Percentiles rank a stretch among this genome's conserved stretches.
phyloP scores from a whole-genome alignment of 306 rosid genomes.

The Abrus pulchellus region DNA sequence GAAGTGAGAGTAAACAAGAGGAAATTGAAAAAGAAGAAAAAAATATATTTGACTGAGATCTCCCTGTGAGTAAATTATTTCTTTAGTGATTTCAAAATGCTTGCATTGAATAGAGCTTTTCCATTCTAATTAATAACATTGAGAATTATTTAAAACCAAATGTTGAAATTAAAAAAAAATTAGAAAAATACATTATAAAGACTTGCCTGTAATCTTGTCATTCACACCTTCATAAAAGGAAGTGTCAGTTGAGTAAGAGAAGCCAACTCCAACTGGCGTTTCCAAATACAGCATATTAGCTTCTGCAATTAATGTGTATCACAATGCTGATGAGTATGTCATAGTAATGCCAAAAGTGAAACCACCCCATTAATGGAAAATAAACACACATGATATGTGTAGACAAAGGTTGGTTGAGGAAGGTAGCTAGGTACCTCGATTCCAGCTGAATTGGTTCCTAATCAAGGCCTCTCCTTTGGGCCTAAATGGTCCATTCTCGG shows the following conservation, averaged over 20 bases:
- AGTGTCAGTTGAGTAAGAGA: constrained; percentile 63
- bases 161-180: constrained; percentile 10
- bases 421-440: constrained; percentile 56
- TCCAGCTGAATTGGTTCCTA: constrained; percentile 81
- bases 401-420: not conserved
- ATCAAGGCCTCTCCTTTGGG: constrained; percentile 72
- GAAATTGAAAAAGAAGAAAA: not conserved
- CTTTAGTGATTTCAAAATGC: constrained; percentile 5
- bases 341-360: constrained; percentile 11
- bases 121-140: constrained; percentile 51
- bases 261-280: constrained; percentile 82
- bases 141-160: constrained; percentile 23
- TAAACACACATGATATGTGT: not conserved
- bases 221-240: constrained; percentile 66
- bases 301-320: constrained; percentile 48
- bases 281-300: constrained; percentile 80
- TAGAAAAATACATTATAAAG: constrained; percentile 11
- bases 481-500: constrained; percentile 89
- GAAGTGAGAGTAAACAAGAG: constrained; percentile 18
- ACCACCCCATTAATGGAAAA: constrained; percentile 22
- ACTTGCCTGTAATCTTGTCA: constrained; percentile 72
- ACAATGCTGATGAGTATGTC: constrained; percentile 35
- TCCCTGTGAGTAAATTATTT: not conserved
- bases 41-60: constrained; percentile 18
- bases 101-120: constrained; percentile 7